Percentiles rank a stretch among this genome's conserved stretches.
Conservation (phyloP, 2,329 filamentous ascomycete species). For the Scedosporium minutisporum region DNA sequence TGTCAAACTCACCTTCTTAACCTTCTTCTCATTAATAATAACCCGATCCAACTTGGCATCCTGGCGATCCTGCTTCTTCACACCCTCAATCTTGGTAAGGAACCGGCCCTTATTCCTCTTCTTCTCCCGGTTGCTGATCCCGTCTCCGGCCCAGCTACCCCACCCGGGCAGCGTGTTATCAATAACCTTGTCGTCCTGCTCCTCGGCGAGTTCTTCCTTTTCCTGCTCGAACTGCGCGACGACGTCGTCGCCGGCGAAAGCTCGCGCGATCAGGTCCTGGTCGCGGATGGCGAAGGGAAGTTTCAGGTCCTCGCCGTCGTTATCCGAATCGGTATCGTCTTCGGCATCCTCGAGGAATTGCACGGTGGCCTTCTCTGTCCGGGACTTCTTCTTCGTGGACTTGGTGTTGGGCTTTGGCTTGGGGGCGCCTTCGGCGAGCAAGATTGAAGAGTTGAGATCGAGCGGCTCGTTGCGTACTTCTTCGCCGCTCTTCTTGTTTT, state of each 20-base stretch:
- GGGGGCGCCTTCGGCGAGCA: slow-evolving; percentile 12
- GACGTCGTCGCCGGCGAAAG: slow-evolving; percentile 83
- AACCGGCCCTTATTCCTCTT: slow-evolving; percentile 54
- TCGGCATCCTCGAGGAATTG: slow-evolving; percentile 15
- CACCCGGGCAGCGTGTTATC: slow-evolving; percentile 87
- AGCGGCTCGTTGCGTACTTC: slow-evolving; percentile 8
- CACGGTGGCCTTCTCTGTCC: slow-evolving; percentile 2
- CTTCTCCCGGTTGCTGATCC: slow-evolving; percentile 61
- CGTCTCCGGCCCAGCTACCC: slow-evolving; percentile 85
- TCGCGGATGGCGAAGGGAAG: slow-evolving; percentile 50
- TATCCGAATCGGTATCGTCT: slow-evolving; percentile 21
- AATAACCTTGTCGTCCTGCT: slow-evolving; percentile 73
- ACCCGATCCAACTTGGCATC: slow-evolving; percentile 76
- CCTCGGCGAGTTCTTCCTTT: slow-evolving; percentile 60
- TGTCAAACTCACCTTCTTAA: slow-evolving; percentile 61
- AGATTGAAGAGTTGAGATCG: slow-evolving; percentile 19
- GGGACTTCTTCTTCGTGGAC: slow-evolving; percentile 6
- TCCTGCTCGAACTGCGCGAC: slow-evolving; percentile 71
- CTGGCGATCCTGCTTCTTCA: slow-evolving; percentile 67
- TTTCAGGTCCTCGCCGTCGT: slow-evolving; percentile 36
- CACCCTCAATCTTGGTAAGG: slow-evolving; percentile 58
- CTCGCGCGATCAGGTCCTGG: slow-evolving; percentile 63
- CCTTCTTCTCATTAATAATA: slow-evolving; percentile 83
- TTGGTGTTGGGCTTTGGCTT: slow-evolving; percentile 20
- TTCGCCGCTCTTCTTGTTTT: slow-evolving; percentile 4